phyloP scores from a whole-genome alignment of 2,329 filamentous ascomycete genomes.

The Pestalotiopsis sp. region DNA sequence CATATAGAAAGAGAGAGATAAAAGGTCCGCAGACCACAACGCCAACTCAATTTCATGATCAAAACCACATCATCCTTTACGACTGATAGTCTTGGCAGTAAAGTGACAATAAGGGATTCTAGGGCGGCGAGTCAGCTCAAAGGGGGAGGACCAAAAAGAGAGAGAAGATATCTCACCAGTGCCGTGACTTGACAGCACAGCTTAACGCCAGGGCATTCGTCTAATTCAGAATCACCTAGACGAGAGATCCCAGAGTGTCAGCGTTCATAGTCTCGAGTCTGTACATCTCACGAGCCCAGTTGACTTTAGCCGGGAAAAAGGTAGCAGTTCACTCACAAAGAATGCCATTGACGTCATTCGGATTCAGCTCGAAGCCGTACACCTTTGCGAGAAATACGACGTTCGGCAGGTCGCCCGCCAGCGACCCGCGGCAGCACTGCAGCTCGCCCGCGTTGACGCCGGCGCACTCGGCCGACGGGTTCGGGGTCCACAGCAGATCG shows the following conservation, averaged over 20 bases:
- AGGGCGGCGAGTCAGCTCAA: not conserved
- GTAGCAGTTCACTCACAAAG: constrained; percentile 24
- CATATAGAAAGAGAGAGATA: constrained; percentile 18
- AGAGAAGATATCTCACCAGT: constrained; percentile 22
- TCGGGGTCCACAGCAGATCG: constrained; percentile 21
- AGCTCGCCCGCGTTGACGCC: constrained; percentile 26
- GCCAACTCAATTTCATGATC: constrained; percentile 18
- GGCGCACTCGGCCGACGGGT: constrained; percentile 28
- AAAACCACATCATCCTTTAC: not conserved
- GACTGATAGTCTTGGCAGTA: constrained; percentile 25
- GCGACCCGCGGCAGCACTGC: constrained; percentile 28
- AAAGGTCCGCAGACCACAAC: constrained; percentile 11
- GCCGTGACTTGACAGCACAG: constrained; percentile 32
- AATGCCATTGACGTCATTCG: constrained; percentile 30
- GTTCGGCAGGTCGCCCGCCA: constrained; percentile 28
- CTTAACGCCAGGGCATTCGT: constrained; percentile 28
- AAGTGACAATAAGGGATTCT: constrained; percentile 31
- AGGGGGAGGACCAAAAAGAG: not conserved
- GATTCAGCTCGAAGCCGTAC: constrained; percentile 29
- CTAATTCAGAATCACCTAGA: constrained; percentile 24
- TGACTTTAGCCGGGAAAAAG: not conserved
- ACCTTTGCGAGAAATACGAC: constrained; percentile 27
- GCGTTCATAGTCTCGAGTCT: not conserved
- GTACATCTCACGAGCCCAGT: not conserved
- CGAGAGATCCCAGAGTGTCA: not conserved